These are phyloP conservation scores for Lagerstroemia speciosa DNA, from an alignment of 345 rosid genomes.

Conservation along the genomic window DNA sequence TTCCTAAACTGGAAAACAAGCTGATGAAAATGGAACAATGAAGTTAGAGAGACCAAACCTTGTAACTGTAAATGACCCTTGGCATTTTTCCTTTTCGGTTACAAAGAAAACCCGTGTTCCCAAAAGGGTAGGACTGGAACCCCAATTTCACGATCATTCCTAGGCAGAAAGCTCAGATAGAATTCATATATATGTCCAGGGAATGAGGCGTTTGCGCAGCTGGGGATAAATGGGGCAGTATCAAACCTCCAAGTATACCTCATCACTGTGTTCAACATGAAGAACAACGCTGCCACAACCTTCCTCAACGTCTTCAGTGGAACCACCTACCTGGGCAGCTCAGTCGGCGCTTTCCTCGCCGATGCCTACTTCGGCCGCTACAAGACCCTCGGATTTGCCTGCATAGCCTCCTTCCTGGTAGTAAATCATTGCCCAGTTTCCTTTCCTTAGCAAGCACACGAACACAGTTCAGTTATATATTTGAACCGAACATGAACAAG, in stretches of 20 bases:
- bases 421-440: no score
- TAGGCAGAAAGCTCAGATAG: not conserved
- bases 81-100: no score
- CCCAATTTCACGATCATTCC: no score
- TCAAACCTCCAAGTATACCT: conserved; percentile 47
- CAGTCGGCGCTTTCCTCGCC: conserved; percentile 51
- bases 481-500: not conserved
- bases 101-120: no score
- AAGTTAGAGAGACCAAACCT: no score
- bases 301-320: conserved; percentile 49
- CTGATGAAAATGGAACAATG: no score
- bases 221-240: conserved; percentile 53
- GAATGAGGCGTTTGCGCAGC: conserved; percentile 61
- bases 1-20: no score
- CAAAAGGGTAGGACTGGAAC: no score
- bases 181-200: conserved; percentile 24
- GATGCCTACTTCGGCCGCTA: conserved; percentile 74
- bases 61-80: no score
- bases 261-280: conserved; percentile 54
- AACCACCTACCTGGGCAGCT: conserved; percentile 51
- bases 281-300: conserved; percentile 52
- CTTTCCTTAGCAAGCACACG: not conserved
- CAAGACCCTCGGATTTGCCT: conserved; percentile 53
- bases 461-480: not conserved
- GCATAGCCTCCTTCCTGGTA: conserved; percentile 54